These are phyloP conservation scores for Eimeria maxima DNA, from an alignment of 169 alveolate genomes.

Conservation along the genomic window DNA sequence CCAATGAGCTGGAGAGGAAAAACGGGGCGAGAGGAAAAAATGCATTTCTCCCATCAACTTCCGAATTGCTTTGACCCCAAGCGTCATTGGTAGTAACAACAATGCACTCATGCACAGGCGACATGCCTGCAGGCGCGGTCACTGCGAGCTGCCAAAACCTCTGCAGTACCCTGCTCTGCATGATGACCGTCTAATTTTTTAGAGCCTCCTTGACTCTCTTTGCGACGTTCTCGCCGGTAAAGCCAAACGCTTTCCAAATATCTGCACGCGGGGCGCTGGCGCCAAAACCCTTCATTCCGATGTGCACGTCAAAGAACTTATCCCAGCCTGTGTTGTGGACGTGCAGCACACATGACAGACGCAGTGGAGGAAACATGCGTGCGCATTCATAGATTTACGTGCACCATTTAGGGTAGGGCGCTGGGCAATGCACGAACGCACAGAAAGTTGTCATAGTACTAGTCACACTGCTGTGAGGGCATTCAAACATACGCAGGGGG, in stretches of 20 bases:
- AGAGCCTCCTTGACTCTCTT: constrained; percentile 68
- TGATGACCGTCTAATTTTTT: background rate
- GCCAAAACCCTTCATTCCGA: constrained; percentile 83
- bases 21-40: background rate
- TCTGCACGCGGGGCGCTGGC: constrained; percentile 78
- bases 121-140: background rate
- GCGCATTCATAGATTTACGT: background rate
- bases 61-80: background rate
- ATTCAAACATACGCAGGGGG: background rate
- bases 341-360: background rate
- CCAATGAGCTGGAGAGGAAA: background rate
- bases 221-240: constrained; percentile 72
- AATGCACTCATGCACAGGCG: background rate
- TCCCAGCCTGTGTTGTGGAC: constrained; percentile 78
- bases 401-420: background rate
- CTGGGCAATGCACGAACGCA: background rate
- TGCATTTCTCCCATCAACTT: background rate
- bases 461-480: background rate
- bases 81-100: background rate
- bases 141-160: background rate
- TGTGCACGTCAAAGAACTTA: constrained; percentile 80
- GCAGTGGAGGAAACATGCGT: background rate
- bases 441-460: background rate
- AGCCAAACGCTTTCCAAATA: constrained; percentile 77
- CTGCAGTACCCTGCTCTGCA: background rate